Percentiles rank a stretch among this genome's conserved stretches.
Conservation (phyloP, 2,329 filamentous ascomycete species). For the Neocucurbitaria cava region DNA sequence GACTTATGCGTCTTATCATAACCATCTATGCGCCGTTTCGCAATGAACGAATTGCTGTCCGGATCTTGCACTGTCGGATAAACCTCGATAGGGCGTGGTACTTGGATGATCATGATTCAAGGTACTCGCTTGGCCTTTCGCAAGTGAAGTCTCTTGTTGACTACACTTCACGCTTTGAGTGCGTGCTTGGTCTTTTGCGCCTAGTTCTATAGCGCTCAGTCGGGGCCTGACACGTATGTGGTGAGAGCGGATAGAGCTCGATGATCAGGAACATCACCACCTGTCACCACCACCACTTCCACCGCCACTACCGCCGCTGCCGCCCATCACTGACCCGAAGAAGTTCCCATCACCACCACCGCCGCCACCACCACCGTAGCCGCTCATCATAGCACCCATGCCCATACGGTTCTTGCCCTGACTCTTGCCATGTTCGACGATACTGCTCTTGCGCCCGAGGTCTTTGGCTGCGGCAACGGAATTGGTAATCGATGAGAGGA, state of each 20-base stretch:
- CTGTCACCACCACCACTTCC: conserved; percentile 19
- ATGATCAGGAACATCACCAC: conserved; percentile 19
- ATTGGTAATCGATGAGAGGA: conserved; percentile 78
- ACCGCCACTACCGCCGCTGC: conserved; percentile 14
- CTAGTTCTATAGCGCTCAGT: background rate
- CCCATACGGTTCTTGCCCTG: conserved; percentile 39
- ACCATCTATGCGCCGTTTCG: background rate
- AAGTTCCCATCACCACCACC: conserved; percentile 26
- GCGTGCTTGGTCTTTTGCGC: no score
- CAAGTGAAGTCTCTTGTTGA: background rate
- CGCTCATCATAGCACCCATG: conserved; percentile 22
- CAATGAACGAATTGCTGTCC: no score
- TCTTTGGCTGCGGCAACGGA: conserved; percentile 74
- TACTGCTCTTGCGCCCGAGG: conserved; percentile 74
- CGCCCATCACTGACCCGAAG: conserved; percentile 30
- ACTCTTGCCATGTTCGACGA: conserved; percentile 51
- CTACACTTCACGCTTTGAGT: no score
- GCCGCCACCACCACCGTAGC: conserved; percentile 21
- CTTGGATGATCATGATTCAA: no score
- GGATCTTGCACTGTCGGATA: no score
- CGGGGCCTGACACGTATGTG: background rate
- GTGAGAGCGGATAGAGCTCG: background rate
- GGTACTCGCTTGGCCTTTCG: no score
- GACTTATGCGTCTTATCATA: background rate
- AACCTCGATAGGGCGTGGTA: no score